Conservation (phyloP, 2,329 filamentous ascomycete genomes). For the Ambrosiella cleistominuta region DNA sequence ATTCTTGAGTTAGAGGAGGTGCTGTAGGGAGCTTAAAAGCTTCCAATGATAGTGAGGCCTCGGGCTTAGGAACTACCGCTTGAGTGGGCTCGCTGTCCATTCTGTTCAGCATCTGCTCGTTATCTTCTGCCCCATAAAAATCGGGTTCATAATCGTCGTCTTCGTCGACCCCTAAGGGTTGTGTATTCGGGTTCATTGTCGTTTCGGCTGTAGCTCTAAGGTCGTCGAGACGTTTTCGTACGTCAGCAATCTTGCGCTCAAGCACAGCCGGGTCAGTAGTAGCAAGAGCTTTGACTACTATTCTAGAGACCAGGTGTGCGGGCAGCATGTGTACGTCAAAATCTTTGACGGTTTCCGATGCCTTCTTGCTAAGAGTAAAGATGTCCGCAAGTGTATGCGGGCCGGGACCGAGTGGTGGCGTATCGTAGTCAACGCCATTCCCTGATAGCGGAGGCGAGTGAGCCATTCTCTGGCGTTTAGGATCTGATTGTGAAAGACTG, state of each 20-base stretch:
- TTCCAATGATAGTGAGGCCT: slow-evolving; percentile 43
- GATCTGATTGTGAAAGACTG: slow-evolving; percentile 54
- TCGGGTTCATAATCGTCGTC: slow-evolving; percentile 91
- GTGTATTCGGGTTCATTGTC: slow-evolving; percentile 26
- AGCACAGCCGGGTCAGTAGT: slow-evolving; percentile 12
- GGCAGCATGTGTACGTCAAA: slow-evolving; percentile 77
- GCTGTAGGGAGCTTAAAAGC: slow-evolving; percentile 68
- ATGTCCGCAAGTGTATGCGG: slow-evolving; percentile 66
- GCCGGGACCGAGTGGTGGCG: slow-evolving; percentile 57
- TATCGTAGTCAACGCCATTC: slow-evolving; percentile 23
- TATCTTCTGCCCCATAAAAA: slow-evolving; percentile 58
- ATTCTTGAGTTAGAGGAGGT: slow-evolving; percentile 49
- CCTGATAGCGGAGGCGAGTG: slow-evolving; percentile 23
- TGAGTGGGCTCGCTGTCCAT: slow-evolving; percentile 51
- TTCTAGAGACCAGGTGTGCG: slow-evolving; percentile 55
- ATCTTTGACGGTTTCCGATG: slow-evolving; percentile 50
- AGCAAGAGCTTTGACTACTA: slow-evolving; percentile 58
- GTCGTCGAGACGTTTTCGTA: slow-evolving; percentile 9
- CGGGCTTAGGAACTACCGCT: slow-evolving; percentile 17
- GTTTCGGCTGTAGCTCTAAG: slow-evolving; percentile 24
- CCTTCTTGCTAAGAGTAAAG: slow-evolving; percentile 56
- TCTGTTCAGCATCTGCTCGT: slow-evolving; percentile 61
- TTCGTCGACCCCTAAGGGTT: slow-evolving; percentile 47
- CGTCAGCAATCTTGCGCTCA: slow-evolving; percentile 13
- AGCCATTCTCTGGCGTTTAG: slow-evolving; percentile 63